These are phyloP conservation scores for Pichia heedii DNA, from an alignment of 805 yeast genomes.

Conservation along the genomic window DNA sequence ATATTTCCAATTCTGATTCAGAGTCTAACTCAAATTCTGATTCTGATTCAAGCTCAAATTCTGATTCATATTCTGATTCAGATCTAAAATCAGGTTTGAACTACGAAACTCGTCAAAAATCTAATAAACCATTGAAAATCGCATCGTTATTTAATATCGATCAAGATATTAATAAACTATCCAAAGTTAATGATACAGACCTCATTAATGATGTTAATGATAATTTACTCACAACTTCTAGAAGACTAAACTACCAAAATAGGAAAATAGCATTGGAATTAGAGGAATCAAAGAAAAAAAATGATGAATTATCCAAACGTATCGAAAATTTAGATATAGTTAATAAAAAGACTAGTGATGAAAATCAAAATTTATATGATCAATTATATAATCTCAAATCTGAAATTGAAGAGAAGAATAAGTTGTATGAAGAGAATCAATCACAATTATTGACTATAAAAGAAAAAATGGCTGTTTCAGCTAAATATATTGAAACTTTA, in stretches of 20 bases:
- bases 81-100: background rate
- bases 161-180: too few relatives aligned
- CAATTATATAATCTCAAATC: slow-evolving; percentile 64
- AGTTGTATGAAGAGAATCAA: slow-evolving; percentile 20
- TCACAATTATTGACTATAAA: slow-evolving; percentile 35
- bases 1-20: too few relatives aligned
- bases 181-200: too few relatives aligned
- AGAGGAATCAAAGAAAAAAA: slow-evolving; percentile 34
- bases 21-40: background rate
- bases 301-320: slow-evolving; percentile 29
- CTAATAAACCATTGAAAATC: too few relatives aligned
- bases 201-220: slow-evolving; percentile 71
- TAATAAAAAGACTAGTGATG: slow-evolving; percentile 26
- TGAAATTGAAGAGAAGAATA: slow-evolving; percentile 25
- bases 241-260: slow-evolving; percentile 60
- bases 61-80: background rate
- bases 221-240: slow-evolving; percentile 57
- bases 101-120: too few relatives aligned
- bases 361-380: slow-evolving; percentile 47
- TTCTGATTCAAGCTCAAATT: background rate
- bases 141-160: too few relatives aligned
- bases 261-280: slow-evolving; percentile 36
- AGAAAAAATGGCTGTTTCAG: slow-evolving; percentile 18
- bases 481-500: slow-evolving; percentile 40
- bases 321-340: slow-evolving; percentile 27